phyloP scores from a whole-genome alignment of 495 filamentous ascomycete species.

The Aspergillus diversus region DNA sequence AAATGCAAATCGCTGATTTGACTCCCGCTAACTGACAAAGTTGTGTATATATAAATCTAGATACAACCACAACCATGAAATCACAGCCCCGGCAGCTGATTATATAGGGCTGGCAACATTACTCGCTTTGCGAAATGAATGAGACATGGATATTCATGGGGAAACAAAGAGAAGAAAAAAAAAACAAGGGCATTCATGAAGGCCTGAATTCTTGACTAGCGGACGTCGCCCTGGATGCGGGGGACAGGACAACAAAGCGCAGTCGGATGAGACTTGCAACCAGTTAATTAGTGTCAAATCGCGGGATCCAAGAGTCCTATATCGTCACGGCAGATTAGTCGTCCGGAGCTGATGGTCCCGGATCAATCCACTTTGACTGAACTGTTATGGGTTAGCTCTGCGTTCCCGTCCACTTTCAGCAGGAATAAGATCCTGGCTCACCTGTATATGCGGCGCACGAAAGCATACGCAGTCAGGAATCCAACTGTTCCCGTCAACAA shows the following conservation, averaged over 20 bases:
- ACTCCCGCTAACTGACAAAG: slow-evolving; percentile 23
- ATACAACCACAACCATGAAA: slow-evolving; percentile 3
- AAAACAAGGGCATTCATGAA: background rate
- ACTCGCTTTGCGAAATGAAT: background rate
- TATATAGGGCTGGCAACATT: background rate
- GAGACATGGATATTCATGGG: too few relatives aligned
- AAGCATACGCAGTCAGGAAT: slow-evolving; percentile 85
- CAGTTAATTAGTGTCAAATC: background rate
- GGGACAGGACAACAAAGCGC: background rate
- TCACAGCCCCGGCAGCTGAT: background rate
- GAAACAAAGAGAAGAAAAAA: background rate
- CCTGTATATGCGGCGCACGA: slow-evolving; percentile 89
- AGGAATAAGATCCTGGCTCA: slow-evolving; percentile 41
- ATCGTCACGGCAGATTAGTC: background rate
- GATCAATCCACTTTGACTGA: slow-evolving; percentile 48
- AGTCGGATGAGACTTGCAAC: background rate
- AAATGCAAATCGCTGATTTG: slow-evolving; percentile 6
- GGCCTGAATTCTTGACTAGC: background rate
- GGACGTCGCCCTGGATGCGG: background rate
- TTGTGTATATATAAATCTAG: slow-evolving; percentile 18
- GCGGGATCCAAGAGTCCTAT: background rate
- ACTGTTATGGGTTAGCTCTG: slow-evolving; percentile 28
- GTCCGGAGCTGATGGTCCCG: background rate
- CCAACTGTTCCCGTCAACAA: slow-evolving; percentile 85
- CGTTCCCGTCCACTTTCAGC: background rate